Percentiles rank a stretch among this genome's conserved stretches.
phyloP scores from a whole-genome alignment of 768 basidiomycete species.

The Tulasnella sp. region DNA sequence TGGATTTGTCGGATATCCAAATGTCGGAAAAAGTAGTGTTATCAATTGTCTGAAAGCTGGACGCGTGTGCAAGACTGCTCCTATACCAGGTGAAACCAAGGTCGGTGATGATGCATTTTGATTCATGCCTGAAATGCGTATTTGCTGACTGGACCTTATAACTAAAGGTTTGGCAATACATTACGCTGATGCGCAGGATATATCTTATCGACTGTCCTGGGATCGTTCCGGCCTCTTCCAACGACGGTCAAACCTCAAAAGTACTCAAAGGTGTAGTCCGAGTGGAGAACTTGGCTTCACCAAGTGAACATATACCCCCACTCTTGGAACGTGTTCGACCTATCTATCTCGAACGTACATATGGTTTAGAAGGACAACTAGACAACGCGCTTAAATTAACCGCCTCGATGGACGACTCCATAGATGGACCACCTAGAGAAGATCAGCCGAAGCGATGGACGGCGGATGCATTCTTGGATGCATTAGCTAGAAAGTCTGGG shows the following conservation, averaged over 20 bases:
- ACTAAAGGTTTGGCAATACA: conserved; percentile 91
- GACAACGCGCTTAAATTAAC: neutral
- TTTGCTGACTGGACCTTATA: neutral
- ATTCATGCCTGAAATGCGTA: neutral
- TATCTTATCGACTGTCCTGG: conserved; percentile 99
- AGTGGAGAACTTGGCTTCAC: conserved; percentile 84
- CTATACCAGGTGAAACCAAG: conserved; percentile 96
- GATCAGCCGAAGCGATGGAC: conserved; percentile 35
- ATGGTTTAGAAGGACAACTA: conserved; percentile 7
- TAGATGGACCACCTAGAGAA: neutral
- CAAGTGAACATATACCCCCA: conserved; percentile 81
- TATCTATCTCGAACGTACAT: conserved; percentile 26
- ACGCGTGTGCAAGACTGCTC: conserved; percentile 94
- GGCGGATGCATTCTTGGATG: conserved; percentile 67
- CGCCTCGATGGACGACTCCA: conserved; percentile 4
- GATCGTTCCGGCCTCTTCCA: conserved; percentile 86
- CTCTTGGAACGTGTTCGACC: conserved; percentile 88
- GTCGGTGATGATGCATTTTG: conserved; percentile 20
- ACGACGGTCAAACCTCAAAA: conserved; percentile 78
- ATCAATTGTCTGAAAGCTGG: conserved; percentile 98
- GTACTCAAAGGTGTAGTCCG: conserved; percentile 96
- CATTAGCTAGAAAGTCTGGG: conserved; percentile 81
- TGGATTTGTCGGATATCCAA: conserved; percentile 95
- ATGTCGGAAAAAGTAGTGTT: conserved; percentile 93
- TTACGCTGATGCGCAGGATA: conserved; percentile 87